These are phyloP conservation scores for Trapa bicornis DNA, from an alignment of 345 rosid species.

Conservation along the genomic window DNA sequence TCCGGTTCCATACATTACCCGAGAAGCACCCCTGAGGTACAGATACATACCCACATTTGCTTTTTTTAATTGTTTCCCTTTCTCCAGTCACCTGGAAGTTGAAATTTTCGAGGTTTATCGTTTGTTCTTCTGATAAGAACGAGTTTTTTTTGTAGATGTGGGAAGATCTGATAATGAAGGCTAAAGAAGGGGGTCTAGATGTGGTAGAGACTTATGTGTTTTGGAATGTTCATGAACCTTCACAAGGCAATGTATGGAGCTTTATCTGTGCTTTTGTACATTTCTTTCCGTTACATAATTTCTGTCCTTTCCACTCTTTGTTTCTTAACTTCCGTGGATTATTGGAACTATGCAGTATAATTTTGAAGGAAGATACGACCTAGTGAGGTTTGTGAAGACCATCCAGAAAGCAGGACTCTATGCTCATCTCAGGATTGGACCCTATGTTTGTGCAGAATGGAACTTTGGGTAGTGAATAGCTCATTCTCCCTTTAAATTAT, in stretches of 20 bases:
- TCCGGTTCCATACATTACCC: constrained; percentile 96
- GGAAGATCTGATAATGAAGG: constrained; percentile 97
- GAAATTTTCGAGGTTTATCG: background rate
- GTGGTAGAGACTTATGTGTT: constrained; percentile 95
- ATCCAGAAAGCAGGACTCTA: constrained; percentile 80
- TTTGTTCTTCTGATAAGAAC: constrained; percentile 3
- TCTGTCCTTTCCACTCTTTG: background rate
- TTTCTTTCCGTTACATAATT: background rate
- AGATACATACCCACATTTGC: background rate
- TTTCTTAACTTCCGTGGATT: background rate
- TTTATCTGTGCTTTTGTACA: background rate
- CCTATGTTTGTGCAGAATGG: constrained; percentile 99
- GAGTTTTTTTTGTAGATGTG: constrained; percentile 54
- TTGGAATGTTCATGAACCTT: constrained; percentile 98
- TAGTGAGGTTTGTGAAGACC: constrained; percentile 81
- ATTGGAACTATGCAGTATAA: constrained; percentile 34
- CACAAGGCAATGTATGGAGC: constrained; percentile 72
- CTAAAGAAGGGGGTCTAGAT: constrained; percentile 91
- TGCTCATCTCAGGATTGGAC: constrained; percentile 95
- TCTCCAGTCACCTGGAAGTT: background rate
- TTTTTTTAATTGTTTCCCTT: background rate
- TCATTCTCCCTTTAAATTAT: background rate
- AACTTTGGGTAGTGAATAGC: constrained; percentile 67
- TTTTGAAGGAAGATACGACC: constrained; percentile 92
- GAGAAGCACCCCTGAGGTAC: constrained; percentile 80